Percentiles rank a stretch among this genome's conserved stretches.
phyloP scores from a whole-genome alignment of 257 asterid species.

The Solanum habrochaites region DNA sequence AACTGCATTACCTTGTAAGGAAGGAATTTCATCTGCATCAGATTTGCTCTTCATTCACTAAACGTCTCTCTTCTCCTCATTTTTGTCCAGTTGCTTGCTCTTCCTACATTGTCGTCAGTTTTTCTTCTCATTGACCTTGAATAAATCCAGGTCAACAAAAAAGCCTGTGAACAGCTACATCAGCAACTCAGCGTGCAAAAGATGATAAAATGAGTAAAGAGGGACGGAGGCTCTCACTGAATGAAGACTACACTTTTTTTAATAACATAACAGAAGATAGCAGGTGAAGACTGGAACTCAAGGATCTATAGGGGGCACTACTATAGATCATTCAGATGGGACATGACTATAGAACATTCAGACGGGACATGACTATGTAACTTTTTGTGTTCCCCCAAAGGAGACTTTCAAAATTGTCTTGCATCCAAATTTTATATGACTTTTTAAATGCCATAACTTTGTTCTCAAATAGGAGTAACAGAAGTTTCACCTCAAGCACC shows the following conservation, averaged over 20 bases:
- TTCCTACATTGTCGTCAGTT: slow-evolving; percentile 28
- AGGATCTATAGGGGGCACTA: neutral
- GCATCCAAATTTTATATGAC: neutral
- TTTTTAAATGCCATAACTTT: neutral
- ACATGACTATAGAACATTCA: neutral
- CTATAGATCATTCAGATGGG: neutral
- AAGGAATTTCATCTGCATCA: slow-evolving; percentile 95
- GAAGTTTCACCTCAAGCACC: neutral
- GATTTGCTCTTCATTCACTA: slow-evolving; percentile 98
- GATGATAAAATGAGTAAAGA: neutral
- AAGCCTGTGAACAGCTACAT: slow-evolving; percentile 50
- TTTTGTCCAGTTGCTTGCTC: slow-evolving; percentile 15
- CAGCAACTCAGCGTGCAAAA: slow-evolving; percentile 2
- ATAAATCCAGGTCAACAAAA: slow-evolving; percentile 78
- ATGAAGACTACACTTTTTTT: neutral
- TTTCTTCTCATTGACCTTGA: slow-evolving; percentile 52
- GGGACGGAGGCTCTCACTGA: neutral
- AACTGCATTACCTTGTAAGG: slow-evolving; percentile 60
- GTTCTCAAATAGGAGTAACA: neutral
- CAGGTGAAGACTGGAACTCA: neutral
- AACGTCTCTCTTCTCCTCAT: slow-evolving; percentile 26
- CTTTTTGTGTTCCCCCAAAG: neutral
- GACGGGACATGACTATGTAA: neutral
- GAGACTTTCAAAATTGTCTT: neutral
- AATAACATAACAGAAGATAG: neutral